Conservation (phyloP, 805 yeast genomes). For the Deakozyma indianensis region DNA sequence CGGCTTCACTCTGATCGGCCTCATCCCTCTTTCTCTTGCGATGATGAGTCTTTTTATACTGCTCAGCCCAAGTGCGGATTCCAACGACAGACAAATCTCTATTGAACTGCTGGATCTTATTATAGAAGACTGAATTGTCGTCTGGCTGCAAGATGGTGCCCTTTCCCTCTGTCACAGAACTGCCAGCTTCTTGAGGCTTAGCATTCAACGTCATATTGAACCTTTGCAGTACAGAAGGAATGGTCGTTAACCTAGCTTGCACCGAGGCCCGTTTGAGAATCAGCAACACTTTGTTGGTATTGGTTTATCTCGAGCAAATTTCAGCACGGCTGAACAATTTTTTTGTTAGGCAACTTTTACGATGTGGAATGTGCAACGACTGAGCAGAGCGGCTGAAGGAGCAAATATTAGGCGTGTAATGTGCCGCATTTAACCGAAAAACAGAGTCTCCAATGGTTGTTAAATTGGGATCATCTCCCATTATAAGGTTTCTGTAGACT, state of each 20-base stretch:
- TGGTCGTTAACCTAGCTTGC: too few relatives aligned
- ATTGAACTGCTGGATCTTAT: conserved; percentile 93
- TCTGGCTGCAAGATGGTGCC: conserved; percentile 76
- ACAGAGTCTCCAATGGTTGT: too few relatives aligned
- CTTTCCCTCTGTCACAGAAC: conserved; percentile 47
- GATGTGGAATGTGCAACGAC: too few relatives aligned
- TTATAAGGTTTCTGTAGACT: too few relatives aligned
- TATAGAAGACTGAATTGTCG: conserved; percentile 76
- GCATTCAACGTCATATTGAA: too few relatives aligned
- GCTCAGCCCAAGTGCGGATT: conserved; percentile 72
- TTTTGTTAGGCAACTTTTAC: too few relatives aligned
- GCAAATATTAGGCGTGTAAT: too few relatives aligned
- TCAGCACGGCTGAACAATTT: background rate
- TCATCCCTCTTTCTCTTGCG: conserved; percentile 9
- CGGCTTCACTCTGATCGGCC: conserved; percentile 6
- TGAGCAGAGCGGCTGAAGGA: too few relatives aligned
- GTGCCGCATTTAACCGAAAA: too few relatives aligned
- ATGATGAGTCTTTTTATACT: conserved; percentile 24
- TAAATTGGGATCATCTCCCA: too few relatives aligned
- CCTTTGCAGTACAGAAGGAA: too few relatives aligned
- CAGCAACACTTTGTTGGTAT: background rate
- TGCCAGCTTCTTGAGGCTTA: background rate
- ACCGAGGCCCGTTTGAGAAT: background rate
- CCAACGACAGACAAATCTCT: conserved; percentile 79
- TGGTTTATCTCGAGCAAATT: background rate